A percentile compares a stretch with the other conserved stretches of the same genome.
Conservation (phyloP, 163 green algal genomes). For the Scenedesmus sp. region DNA sequence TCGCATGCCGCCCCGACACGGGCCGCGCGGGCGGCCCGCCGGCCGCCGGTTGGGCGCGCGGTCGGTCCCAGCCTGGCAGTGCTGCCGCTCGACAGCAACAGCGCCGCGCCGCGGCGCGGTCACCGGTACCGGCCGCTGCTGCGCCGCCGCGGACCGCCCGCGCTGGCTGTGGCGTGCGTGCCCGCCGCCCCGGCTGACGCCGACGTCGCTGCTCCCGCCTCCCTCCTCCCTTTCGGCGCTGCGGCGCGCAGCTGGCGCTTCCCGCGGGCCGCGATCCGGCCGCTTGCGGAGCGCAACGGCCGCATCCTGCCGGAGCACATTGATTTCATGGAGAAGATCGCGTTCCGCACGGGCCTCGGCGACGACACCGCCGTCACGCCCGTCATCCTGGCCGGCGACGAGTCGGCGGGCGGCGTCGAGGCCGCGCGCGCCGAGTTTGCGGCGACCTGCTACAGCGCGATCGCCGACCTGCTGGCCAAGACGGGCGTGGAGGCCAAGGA, state of each 20-base stretch:
- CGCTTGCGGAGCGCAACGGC: slow-evolving; percentile 12
- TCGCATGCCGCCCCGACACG: neutral
- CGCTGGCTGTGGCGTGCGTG: too few relatives aligned
- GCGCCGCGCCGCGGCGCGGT: neutral
- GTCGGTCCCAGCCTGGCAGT: neutral
- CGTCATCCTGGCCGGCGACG: slow-evolving; percentile 10
- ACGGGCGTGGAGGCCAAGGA: slow-evolving; percentile 65
- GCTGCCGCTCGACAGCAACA: neutral
- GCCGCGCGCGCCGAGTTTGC: slow-evolving; percentile 83
- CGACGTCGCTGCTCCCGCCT: too few relatives aligned
- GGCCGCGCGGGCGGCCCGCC: too few relatives aligned
- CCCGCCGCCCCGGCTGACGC: too few relatives aligned
- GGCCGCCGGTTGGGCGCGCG: neutral
- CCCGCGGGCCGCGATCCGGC: neutral
- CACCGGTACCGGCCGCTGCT: neutral
- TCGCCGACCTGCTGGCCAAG: slow-evolving; percentile 74
- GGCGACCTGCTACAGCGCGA: slow-evolving; percentile 61
- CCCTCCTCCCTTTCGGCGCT: too few relatives aligned
- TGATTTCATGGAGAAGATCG: slow-evolving; percentile 92
- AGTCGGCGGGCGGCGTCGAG: slow-evolving; percentile 54
- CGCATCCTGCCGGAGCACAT: slow-evolving; percentile 58
- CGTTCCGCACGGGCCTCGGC: slow-evolving; percentile 82
- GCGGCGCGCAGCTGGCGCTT: slow-evolving; percentile 33
- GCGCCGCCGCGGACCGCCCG: too few relatives aligned
- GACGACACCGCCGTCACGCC: slow-evolving; percentile 89